Conservation (phyloP, 768 basidiomycete genomes). For the Termitomyces sp. region DNA sequence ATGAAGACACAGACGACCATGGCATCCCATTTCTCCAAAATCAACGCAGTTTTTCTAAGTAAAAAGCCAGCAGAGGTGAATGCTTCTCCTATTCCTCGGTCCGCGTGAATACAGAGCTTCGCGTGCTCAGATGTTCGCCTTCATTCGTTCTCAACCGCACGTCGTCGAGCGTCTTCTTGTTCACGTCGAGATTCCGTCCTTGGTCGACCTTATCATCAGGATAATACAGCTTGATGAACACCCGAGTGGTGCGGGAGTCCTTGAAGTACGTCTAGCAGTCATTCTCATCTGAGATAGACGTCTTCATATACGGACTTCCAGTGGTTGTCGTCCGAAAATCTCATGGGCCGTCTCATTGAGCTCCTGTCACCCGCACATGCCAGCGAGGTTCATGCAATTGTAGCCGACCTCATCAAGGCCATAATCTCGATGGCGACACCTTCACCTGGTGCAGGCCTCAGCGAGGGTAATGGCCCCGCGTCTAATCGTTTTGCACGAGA, state of each 20-base stretch:
- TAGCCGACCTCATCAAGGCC: slow-evolving; percentile 88
- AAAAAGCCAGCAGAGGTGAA: slow-evolving; percentile 88
- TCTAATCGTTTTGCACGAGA: slow-evolving; percentile 90
- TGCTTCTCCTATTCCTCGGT: slow-evolving; percentile 26
- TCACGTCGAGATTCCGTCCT: slow-evolving; percentile 86
- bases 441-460: slow-evolving; percentile 72
- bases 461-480: slow-evolving; percentile 67
- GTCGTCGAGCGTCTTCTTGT: slow-evolving; percentile 79
- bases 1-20: slow-evolving; percentile 86
- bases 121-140: slow-evolving; percentile 77
- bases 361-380: slow-evolving; percentile 77
- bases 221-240: slow-evolving; percentile 89
- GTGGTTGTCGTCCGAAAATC: slow-evolving; percentile 85
- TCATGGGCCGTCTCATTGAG: slow-evolving; percentile 78
- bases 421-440: slow-evolving; percentile 94
- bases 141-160: slow-evolving; percentile 80
- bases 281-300: slow-evolving; percentile 12
- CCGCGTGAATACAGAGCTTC: slow-evolving; percentile 24
- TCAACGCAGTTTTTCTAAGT: slow-evolving; percentile 82
- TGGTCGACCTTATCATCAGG: slow-evolving; percentile 88
- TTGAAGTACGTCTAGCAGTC: slow-evolving; percentile 66
- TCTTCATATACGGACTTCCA: slow-evolving; percentile 27
- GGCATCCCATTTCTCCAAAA: slow-evolving; percentile 92
- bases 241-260: slow-evolving; percentile 74
- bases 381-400: slow-evolving; percentile 77